Base-by-base conservation (phyloP, 208 protist species). In the Lotmaria passim region DNA sequence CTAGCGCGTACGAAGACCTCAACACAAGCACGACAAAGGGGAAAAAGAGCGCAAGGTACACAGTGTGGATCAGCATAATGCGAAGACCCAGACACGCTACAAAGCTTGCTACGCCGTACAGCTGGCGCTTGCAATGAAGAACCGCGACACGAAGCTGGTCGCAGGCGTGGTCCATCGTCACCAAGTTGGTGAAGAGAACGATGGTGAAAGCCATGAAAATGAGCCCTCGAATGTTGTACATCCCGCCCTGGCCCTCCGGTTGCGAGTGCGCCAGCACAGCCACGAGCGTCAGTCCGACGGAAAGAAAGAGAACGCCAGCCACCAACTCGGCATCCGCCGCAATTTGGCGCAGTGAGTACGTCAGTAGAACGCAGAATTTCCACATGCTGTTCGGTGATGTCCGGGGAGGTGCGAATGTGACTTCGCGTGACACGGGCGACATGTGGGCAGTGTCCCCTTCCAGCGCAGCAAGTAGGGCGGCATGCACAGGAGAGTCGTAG, bases 191-290 rank as follows among this genome's bases (percentile, higher is more conserved):
- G n/a, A 86, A 47, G 46, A 92, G 64, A 1, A 80, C 75, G 14
- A 92, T 55, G 19, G 83, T 52, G 68, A 87, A 85, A 4, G 85
- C 53, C 19, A 79, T 63, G 61, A 93, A 90, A 21, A 88, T 66
- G 51, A 90, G 86, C 34, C 83, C 87, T 30, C 82, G 80, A 33
- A 82, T 83, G 81, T 88, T 92, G 72, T 79, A 86, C 82, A 89
- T 87, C 19, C 86, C 86, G 28, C 76, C 77, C 56, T 84, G 79
- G 50, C 69, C 73, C 52, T 86, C 74, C 23, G 51, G 36, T 50
- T 89, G 86, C 26, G 47, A 61, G 34, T 82, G 67, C 30, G 87
- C 41, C 1, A 88, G 50, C 7, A 70, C 10, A 14, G 79, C 50
- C 28, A 92, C 64, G 12, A 68, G 71, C 10, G 78, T 58, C 61